Base-by-base conservation (phyloP, 495 filamentous ascomycete species). In the Chaetomium cochliodes region DNA sequence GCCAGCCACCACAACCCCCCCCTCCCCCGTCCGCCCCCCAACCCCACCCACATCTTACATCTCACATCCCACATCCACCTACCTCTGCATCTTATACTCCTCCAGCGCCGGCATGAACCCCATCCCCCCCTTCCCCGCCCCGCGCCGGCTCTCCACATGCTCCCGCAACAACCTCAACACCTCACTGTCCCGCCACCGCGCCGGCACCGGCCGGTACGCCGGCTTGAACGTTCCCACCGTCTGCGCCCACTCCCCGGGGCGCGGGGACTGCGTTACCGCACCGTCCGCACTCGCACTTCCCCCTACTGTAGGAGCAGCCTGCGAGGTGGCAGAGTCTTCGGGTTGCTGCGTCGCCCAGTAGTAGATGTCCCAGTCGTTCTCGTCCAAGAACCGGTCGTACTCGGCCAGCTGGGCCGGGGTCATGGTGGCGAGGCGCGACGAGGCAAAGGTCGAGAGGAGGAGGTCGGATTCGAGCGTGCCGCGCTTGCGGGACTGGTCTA, bases 331-430 rank as follows among this genome's bases (percentile, higher is more conserved):
- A n/a, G n/a, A n/a, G n/a, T n/a, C n/a, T n/a, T n/a, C n/a, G n/a
- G n/a, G n/a, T 5, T 62, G 52, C 74, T 98, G 96, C n/a, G 96
- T 98, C 0, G 92, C 91, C 94, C 94, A 98, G 84, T 98, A 98
- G 81, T 98, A 98, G 64, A 98, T 98, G 74, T 98, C 94, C 94
- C 94, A 98, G 77, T 98, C 94, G 74, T 98, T 98, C 77, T 98
- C 94, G 79, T 98, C 94, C 53, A 98, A 86, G 83, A 98, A 97
- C 18, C 83, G 79, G 76, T 98, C 96, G 79, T 93, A 98, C 76
- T 96, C 86, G 64, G 84, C 73, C 61, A 98, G 85, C 70, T 93
- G 91, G 55, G 80, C 77, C 5, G 78, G 77, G 0, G 82, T 83
- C 93, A 98, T 96, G 52, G 77, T 75, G 12, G 78, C 71, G 15